Conservation (phyloP, 306 rosid species). For the Canavalia ensiformis region DNA sequence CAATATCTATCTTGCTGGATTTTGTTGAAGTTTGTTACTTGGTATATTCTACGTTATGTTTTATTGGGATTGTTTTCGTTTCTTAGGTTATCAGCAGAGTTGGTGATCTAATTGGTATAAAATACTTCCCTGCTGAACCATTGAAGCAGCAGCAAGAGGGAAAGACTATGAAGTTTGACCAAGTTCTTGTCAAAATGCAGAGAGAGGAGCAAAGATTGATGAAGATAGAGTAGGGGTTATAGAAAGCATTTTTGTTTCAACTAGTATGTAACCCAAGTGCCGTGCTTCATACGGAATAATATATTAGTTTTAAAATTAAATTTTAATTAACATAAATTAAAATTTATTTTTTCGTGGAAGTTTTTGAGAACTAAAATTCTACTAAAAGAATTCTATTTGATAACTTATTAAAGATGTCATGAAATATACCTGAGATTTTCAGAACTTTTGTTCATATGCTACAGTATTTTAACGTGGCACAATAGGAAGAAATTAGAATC, state of each 20-base stretch:
- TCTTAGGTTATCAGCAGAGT: conserved; percentile 78
- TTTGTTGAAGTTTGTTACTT: conserved; percentile 3
- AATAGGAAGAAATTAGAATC: too few relatives aligned
- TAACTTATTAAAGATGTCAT: too few relatives aligned
- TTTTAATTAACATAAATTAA: too few relatives aligned
- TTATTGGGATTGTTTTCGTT: conserved; percentile 27
- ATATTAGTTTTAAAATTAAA: too few relatives aligned
- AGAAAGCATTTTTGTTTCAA: conserved; percentile 28
- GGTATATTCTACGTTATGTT: not conserved
- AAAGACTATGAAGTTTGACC: conserved; percentile 46
- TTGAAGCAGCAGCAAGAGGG: conserved; percentile 55
- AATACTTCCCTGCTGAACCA: conserved; percentile 89
- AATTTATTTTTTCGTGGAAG: too few relatives aligned
- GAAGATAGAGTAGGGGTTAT: conserved; percentile 22
- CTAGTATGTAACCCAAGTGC: too few relatives aligned
- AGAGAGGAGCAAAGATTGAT: conserved; percentile 30
- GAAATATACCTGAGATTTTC: too few relatives aligned
- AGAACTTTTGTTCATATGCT: too few relatives aligned
- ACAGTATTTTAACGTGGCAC: too few relatives aligned
- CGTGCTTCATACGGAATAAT: too few relatives aligned
- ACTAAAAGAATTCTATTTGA: too few relatives aligned
- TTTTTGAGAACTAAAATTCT: too few relatives aligned
- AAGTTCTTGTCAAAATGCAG: not conserved
- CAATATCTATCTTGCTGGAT: conserved; percentile 29
- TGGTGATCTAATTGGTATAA: conserved; percentile 86